Evolutionary conservation across 2,329 filamentous ascomycete genomes (phyloP).

Genomic region (Apiospora kogelbergensis): DNA sequence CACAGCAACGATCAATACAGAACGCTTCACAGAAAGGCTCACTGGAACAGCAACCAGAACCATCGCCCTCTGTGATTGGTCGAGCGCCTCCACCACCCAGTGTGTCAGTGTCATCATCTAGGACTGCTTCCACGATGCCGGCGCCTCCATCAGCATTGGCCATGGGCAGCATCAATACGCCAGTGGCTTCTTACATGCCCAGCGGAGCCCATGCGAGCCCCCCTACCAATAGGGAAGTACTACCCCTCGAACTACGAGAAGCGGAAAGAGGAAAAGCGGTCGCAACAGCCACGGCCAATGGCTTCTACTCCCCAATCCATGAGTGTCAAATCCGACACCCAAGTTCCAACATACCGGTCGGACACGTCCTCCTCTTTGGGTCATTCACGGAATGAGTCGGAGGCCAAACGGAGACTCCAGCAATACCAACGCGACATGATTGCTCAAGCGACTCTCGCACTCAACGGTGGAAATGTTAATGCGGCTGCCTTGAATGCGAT

Average conservation of each 20-base stretch:
- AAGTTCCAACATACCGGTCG: constrained; percentile 28
- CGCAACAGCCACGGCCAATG: constrained; percentile 14
- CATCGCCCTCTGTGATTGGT: constrained; percentile 9
- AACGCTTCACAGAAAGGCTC: constrained; percentile 33
- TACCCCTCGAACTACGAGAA: constrained; percentile 62
- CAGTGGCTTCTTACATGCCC: constrained; percentile 52
- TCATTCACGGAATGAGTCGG: constrained; percentile 41
- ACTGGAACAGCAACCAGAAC: constrained; percentile 13
- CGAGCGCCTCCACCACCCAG: not conserved
- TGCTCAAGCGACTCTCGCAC: constrained; percentile 52
- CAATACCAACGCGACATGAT: constrained; percentile 65
- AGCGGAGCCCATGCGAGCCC: constrained; percentile 47
- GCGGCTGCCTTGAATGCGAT: constrained; percentile 35
- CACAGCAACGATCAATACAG: constrained; percentile 35
- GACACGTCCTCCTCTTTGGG: constrained; percentile 17
- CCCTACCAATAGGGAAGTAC: constrained; percentile 60
- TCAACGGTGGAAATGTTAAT: constrained; percentile 30
- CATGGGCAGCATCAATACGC: constrained; percentile 34
- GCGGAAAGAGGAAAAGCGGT: constrained; percentile 31
- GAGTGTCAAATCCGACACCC: constrained; percentile 36
- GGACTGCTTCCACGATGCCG: constrained; percentile 17
- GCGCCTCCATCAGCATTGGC: not conserved
- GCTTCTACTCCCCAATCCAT: constrained; percentile 29
- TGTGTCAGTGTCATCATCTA: constrained; percentile 1
- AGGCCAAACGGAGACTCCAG: constrained; percentile 51